phyloP scores from a whole-genome alignment of 2,329 filamentous ascomycete species.

The Endocalyx cinctus region DNA sequence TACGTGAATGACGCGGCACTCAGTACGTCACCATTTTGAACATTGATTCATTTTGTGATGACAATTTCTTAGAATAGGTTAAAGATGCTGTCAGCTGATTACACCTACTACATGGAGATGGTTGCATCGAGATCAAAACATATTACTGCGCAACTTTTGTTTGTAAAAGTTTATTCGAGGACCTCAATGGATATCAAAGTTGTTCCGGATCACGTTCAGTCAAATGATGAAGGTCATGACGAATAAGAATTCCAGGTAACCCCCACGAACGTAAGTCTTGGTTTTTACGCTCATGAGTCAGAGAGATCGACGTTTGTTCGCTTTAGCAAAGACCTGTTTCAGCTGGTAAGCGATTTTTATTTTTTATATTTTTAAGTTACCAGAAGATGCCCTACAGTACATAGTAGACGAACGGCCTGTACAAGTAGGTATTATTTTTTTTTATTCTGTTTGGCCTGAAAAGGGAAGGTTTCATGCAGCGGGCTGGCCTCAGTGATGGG shows the following conservation, averaged over 20 bases:
- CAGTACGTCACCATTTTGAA: too few species aligned
- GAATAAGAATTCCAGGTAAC: too few species aligned
- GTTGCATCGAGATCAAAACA: too few species aligned
- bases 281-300: too few species aligned
- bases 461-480: constrained; percentile 23
- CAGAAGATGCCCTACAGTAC: too few species aligned
- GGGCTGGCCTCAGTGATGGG: constrained; percentile 15
- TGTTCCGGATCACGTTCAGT: constrained; percentile 10
- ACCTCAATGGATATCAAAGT: not conserved
- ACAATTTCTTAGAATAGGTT: constrained; percentile 5
- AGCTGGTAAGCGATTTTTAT: constrained; percentile 18
- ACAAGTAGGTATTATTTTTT: too few species aligned
- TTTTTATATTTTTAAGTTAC: too few species aligned
- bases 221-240: too few species aligned
- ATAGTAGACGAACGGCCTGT: constrained; percentile 14
- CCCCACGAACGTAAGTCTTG: too few species aligned
- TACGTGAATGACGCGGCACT: too few species aligned
- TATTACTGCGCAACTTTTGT: too few species aligned
- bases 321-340: constrained; percentile 23
- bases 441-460: constrained; percentile 14
- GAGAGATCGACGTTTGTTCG: constrained; percentile 15
- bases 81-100: constrained; percentile 12
- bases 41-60: constrained; percentile 4
- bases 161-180: too few species aligned
- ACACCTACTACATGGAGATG: constrained; percentile 5